A percentile compares a stretch with the other conserved stretches of the same genome.
Evolutionary conservation across 305 asterid genomes (phyloP).

Genomic region (Solanum hybrid): DNA sequence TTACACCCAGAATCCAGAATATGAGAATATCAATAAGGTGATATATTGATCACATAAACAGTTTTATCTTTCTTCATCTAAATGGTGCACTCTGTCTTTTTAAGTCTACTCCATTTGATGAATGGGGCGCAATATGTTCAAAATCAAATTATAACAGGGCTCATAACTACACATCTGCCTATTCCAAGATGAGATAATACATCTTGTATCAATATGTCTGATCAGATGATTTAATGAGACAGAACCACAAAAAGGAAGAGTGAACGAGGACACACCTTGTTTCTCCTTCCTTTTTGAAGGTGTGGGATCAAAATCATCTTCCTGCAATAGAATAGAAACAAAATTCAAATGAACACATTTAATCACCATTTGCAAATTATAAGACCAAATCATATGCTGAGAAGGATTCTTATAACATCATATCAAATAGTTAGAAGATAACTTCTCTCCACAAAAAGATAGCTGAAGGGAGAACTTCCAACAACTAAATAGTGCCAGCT

Average conservation of each 20-base stretch:
- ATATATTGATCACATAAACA: not conserved
- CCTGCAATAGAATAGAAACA: slow-evolving; percentile 26
- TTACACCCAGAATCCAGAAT: not conserved
- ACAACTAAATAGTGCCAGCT: not conserved
- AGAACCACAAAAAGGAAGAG: slow-evolving; percentile 1
- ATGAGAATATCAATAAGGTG: not conserved
- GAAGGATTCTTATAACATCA: not conserved
- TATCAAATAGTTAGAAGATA: not conserved
- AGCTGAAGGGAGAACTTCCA: not conserved
- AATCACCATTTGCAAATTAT: not conserved
- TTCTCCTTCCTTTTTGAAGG: slow-evolving; percentile 33
- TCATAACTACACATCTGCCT: not conserved
- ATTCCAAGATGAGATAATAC: not conserved
- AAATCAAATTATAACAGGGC: not conserved
- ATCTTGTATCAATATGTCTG: not conserved
- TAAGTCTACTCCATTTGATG: not conserved
- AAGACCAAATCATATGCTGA: not conserved
- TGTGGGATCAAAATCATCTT: slow-evolving; percentile 29
- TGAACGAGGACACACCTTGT: slow-evolving; percentile 34
- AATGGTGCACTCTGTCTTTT: not conserved
- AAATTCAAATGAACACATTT: not conserved
- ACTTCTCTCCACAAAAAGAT: not conserved
- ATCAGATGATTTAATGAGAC: not conserved
- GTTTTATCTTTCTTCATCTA: not conserved
- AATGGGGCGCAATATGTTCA: not conserved